Evolutionary conservation across 768 basidiomycete genomes (phyloP).

Genomic region (Leccinum olivaceopallidum): DNA sequence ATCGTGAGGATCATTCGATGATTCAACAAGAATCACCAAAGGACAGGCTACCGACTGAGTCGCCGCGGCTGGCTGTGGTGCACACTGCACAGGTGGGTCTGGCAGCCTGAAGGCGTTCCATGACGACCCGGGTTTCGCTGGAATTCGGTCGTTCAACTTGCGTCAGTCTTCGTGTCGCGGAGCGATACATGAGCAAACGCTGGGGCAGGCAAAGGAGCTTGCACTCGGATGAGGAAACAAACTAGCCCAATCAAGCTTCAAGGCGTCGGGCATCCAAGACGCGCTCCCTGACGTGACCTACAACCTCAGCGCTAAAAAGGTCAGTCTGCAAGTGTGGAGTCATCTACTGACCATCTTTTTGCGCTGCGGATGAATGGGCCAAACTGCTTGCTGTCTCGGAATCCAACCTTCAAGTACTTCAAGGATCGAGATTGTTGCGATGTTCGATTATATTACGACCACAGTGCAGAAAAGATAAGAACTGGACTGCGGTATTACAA

Average conservation of each 20-base stretch:
- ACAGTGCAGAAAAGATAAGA: neutral
- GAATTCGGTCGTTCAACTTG: neutral
- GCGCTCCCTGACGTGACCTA: no score
- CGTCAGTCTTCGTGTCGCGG: constrained; percentile 3
- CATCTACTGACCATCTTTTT: constrained; percentile 7
- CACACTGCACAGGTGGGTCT: neutral
- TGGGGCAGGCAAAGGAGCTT: neutral
- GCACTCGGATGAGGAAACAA: neutral
- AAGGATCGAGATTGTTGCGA: neutral
- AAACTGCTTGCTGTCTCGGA: neutral
- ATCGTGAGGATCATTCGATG: neutral
- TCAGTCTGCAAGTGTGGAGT: neutral
- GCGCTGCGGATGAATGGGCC: constrained; percentile 2
- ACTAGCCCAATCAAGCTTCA: neutral
- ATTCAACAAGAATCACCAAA: neutral
- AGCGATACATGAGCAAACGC: neutral
- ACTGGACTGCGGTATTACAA: constrained; percentile 3
- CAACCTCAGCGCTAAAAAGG: neutral
- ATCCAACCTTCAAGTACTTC: neutral
- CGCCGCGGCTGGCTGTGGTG: neutral
- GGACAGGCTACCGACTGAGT: neutral
- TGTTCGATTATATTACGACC: constrained; percentile 7
- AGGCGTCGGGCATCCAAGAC: neutral
- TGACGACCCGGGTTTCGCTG: neutral
- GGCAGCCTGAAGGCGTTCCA: neutral